Conservation (phyloP, 768 basidiomycete genomes). For the Dendrothele bispora region DNA sequence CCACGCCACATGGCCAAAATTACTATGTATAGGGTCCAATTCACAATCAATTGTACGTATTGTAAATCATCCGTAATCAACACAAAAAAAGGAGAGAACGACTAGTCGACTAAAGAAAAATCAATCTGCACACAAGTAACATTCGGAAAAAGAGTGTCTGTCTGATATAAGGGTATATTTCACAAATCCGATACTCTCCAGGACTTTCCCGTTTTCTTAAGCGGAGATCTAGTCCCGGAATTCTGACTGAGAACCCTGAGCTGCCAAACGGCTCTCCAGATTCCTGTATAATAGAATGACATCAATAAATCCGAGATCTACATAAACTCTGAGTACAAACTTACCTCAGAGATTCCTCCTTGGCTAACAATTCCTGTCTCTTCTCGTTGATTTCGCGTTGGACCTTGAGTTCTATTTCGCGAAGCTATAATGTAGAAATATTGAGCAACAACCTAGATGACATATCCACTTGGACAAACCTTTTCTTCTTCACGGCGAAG, state of each 20-base stretch:
- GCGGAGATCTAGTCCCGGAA: constrained; percentile 56
- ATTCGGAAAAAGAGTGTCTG: constrained; percentile 4
- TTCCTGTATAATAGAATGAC: constrained; percentile 49
- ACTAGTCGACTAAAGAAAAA: background rate
- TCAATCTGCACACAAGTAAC: too few relatives aligned
- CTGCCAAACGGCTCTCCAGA: constrained; percentile 86
- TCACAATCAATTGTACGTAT: background rate
- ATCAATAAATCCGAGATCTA: constrained; percentile 9
- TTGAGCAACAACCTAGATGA: background rate
- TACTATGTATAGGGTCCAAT: background rate
- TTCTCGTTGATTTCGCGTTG: constrained; percentile 98
- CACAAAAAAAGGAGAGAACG: constrained; percentile 1
- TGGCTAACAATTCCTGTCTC: constrained; percentile 93
- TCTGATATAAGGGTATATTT: constrained; percentile 8
- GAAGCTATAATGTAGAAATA: constrained; percentile 51
- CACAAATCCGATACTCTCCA: background rate
- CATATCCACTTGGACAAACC: constrained; percentile 33
- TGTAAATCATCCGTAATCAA: constrained; percentile 3
- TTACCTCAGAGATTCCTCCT: constrained; percentile 90
- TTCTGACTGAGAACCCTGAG: constrained; percentile 81
- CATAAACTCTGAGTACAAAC: constrained; percentile 17
- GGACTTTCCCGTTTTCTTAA: background rate
- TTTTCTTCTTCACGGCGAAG: constrained; percentile 96
- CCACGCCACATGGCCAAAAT: background rate
- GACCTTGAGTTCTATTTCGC: constrained; percentile 97